These are phyloP conservation scores for Fragilariopsis cylindrus DNA, from an alignment of 108 stramenopile species.

Conservation along the genomic window DNA sequence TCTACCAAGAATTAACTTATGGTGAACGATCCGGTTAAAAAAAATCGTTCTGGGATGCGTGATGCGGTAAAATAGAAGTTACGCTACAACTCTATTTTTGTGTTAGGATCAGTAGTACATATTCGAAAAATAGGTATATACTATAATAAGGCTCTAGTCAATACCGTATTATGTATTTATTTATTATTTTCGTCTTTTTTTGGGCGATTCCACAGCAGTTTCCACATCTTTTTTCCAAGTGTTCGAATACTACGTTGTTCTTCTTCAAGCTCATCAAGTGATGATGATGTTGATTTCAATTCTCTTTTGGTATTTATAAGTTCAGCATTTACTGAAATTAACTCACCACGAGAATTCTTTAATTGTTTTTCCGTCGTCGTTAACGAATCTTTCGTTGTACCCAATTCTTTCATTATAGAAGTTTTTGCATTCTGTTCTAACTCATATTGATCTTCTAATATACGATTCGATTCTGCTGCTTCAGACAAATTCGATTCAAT, in stretches of 20 bases:
- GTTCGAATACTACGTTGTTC: not conserved
- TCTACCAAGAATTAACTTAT: too few relatives aligned
- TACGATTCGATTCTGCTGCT: not conserved
- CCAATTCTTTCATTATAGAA: not conserved
- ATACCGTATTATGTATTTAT: too few relatives aligned
- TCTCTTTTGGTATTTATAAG: not conserved
- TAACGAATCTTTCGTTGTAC: not conserved
- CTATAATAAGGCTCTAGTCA: too few relatives aligned
- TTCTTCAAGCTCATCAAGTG: conserved; percentile 1
- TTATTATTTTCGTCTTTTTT: too few relatives aligned
- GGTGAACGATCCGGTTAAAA: too few relatives aligned
- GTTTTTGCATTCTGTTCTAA: not conserved
- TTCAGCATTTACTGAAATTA: not conserved
- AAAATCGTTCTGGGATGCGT: too few relatives aligned
- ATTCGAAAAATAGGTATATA: too few relatives aligned
- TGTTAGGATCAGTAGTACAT: too few relatives aligned
- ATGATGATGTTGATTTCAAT: not conserved
- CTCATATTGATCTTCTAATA: conserved; percentile 5
- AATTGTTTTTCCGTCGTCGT: not conserved
- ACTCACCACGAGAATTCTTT: not conserved
- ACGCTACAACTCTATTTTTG: too few relatives aligned
- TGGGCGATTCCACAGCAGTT: not conserved
- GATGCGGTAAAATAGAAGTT: too few relatives aligned
- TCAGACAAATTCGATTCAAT: not conserved
- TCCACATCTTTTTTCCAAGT: conserved; percentile 1